Percentiles rank a stretch among this genome's conserved stretches.
These are phyloP conservation scores for Thelonectria rubi DNA, from an alignment of 2,329 filamentous ascomycete species.

Conservation along the genomic window DNA sequence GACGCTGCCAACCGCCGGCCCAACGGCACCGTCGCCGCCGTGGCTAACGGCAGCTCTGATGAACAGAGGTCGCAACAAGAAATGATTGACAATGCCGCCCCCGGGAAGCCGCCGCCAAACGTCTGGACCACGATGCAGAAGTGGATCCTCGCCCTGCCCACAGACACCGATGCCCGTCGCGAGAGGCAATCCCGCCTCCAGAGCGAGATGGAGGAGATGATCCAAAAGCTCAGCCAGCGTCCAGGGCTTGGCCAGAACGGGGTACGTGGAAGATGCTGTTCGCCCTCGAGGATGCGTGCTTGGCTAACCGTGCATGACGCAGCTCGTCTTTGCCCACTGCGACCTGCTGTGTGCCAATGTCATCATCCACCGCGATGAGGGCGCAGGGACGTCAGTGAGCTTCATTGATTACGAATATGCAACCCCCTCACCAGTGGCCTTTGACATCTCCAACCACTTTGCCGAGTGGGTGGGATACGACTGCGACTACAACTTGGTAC, in stretches of 20 bases:
- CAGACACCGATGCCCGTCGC: constrained; percentile 73
- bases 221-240: constrained; percentile 76
- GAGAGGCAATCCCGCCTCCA: constrained; percentile 75
- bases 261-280: constrained; percentile 57
- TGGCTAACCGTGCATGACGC: constrained; percentile 29
- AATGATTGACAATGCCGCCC: constrained; percentile 62
- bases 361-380: constrained; percentile 71
- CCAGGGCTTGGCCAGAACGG: constrained; percentile 79
- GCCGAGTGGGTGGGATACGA: constrained; percentile 98
- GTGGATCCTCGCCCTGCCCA: constrained; percentile 89
- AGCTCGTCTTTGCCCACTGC: constrained; percentile 94
- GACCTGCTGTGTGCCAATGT: constrained; percentile 97
- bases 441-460: constrained; percentile 98
- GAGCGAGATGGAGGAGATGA: constrained; percentile 75
- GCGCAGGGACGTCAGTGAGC: constrained; percentile 56
- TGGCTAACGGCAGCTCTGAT: constrained; percentile 41
- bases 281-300: neutral
- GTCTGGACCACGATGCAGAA: constrained; percentile 96
- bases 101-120: constrained; percentile 80
- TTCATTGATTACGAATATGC: constrained; percentile 99
- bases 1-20: constrained; percentile 29
- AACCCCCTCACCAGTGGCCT: constrained; percentile 90
- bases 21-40: constrained; percentile 51
- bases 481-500: constrained; percentile 87
- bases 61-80: constrained; percentile 47